Evolutionary conservation across 352 stramenopile species (phyloP).

Genomic region (Pythium brassicae): DNA sequence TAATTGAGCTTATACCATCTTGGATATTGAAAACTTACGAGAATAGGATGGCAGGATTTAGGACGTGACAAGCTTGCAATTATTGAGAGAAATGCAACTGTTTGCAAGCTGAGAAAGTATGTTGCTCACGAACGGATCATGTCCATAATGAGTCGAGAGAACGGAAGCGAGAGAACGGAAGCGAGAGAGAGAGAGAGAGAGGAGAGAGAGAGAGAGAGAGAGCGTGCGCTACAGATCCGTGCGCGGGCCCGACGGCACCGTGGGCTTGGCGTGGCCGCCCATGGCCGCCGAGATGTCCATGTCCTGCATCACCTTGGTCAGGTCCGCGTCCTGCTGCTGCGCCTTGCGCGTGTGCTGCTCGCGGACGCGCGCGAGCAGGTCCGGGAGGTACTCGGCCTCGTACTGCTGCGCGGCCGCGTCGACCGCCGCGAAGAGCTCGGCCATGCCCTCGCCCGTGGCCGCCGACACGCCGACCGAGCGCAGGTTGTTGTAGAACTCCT

Average conservation of each 20-base stretch:
- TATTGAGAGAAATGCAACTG: no score
- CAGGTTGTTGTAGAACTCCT: constrained; percentile 94
- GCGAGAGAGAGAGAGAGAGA: no score
- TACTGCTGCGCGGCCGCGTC: constrained; percentile 83
- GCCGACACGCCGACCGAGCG: constrained; percentile 92
- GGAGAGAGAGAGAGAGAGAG: no score
- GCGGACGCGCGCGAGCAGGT: constrained; percentile 66
- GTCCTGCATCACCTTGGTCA: constrained; percentile 76
- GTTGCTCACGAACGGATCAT: no score
- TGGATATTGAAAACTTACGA: no score
- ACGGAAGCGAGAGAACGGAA: no score
- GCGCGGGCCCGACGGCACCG: constrained; percentile 31
- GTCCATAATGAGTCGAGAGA: no score
- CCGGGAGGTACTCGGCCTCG: constrained; percentile 84
- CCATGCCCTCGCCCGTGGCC: constrained; percentile 93
- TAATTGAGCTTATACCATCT: no score
- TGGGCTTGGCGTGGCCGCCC: constrained; percentile 18
- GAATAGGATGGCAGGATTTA: no score
- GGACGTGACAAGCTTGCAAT: no score
- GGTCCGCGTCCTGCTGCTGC: constrained; percentile 41
- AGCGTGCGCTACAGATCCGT: constrained; percentile 67
- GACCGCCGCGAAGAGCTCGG: constrained; percentile 91
- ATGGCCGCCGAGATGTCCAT: constrained; percentile 66
- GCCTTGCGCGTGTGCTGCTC: constrained; percentile 46
- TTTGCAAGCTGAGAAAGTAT: no score